Evolutionary conservation across 2,329 filamentous ascomycete species (phyloP).

Genomic region (Cryphonectria japonica): DNA sequence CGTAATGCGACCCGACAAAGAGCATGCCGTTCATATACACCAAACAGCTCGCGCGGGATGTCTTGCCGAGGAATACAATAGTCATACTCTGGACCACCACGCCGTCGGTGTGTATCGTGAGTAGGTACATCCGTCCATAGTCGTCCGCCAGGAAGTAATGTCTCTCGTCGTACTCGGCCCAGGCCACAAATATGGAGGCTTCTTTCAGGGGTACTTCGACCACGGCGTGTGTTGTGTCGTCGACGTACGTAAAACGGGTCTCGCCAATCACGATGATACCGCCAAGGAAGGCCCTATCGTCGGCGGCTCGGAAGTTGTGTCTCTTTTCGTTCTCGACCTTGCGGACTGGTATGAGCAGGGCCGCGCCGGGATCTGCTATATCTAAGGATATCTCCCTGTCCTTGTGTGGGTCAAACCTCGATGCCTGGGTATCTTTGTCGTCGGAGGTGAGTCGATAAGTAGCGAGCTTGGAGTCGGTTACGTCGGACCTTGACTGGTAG

Average conservation of each 20-base stretch:
- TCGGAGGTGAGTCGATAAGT: constrained; percentile 63
- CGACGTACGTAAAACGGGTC: constrained; percentile 82
- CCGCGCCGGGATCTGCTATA: constrained; percentile 59
- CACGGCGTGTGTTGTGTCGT: constrained; percentile 71
- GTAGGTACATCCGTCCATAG: constrained; percentile 82
- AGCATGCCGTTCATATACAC: constrained; percentile 77
- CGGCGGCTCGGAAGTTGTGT: constrained; percentile 57
- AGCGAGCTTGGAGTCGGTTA: constrained; percentile 58
- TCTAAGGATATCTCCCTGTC: constrained; percentile 59
- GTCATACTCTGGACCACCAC: constrained; percentile 74
- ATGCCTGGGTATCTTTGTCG: constrained; percentile 58
- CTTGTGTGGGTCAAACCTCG: constrained; percentile 58
- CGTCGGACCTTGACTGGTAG: constrained; percentile 57
- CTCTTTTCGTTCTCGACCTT: constrained; percentile 60
- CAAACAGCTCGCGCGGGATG: constrained; percentile 76
- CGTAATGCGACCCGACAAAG: constrained; percentile 90
- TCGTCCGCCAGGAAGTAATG: constrained; percentile 91
- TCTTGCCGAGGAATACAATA: constrained; percentile 65
- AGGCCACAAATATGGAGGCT: constrained; percentile 86
- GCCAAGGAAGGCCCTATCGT: constrained; percentile 63
- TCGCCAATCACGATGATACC: constrained; percentile 78
- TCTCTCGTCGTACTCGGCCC: constrained; percentile 81
- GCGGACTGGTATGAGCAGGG: constrained; percentile 66
- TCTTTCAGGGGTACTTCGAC: constrained; percentile 69
- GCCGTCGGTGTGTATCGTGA: constrained; percentile 73